Evolutionary conservation across 805 yeast species (phyloP).

Genomic region (Wilhelminamyces savonicus): DNA sequence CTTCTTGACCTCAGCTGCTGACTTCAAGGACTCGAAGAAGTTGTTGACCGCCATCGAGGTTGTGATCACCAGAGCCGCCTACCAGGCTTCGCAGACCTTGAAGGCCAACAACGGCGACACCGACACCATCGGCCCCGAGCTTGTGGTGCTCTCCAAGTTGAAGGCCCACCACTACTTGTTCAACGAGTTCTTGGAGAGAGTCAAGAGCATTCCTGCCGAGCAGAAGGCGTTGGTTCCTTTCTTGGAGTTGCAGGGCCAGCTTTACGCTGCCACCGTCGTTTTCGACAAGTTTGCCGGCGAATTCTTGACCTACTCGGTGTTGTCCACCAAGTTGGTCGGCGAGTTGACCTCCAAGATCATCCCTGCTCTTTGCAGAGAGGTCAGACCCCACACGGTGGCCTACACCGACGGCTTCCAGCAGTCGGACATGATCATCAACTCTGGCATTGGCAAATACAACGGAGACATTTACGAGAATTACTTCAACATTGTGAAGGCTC

Average conservation of each 20-base stretch:
- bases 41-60: slow-evolving; percentile 27
- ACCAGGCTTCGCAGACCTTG: slow-evolving; percentile 21
- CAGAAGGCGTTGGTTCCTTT: slow-evolving; percentile 39
- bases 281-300: slow-evolving; percentile 62
- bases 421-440: slow-evolving; percentile 73
- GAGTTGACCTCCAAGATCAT: slow-evolving; percentile 36
- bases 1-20: slow-evolving; percentile 20
- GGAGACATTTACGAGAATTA: slow-evolving; percentile 84
- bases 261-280: slow-evolving; percentile 58
- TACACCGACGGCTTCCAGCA: slow-evolving; percentile 80
- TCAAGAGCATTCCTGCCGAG: slow-evolving; percentile 23
- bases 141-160: slow-evolving; percentile 43
- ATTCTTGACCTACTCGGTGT: slow-evolving; percentile 59
- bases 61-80: slow-evolving; percentile 13
- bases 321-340: slow-evolving; percentile 44
- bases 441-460: slow-evolving; percentile 73
- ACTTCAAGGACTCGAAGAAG: slow-evolving; percentile 21
- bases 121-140: slow-evolving; percentile 42
- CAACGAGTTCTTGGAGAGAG: slow-evolving; percentile 29
- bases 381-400: slow-evolving; percentile 64
- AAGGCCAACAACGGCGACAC: slow-evolving; percentile 30
- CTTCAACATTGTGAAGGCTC: slow-evolving; percentile 45
- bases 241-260: slow-evolving; percentile 48
- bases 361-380: slow-evolving; percentile 18
- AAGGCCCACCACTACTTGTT: slow-evolving; percentile 46